phyloP scores from a whole-genome alignment of 345 rosid species.

The Orychophragmus violaceus region DNA sequence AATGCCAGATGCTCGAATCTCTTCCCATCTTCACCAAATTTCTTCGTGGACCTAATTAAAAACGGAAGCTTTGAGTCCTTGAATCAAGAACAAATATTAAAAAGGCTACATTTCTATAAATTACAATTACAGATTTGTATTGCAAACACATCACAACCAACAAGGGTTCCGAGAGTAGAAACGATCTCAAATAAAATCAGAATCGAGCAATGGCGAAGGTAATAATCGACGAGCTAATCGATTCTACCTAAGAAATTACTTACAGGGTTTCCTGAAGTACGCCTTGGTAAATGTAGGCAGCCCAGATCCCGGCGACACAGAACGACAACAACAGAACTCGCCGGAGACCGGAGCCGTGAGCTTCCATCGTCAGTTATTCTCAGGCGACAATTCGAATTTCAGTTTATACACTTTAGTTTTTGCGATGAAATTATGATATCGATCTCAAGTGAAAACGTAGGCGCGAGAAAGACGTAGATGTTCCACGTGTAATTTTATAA shows the following conservation, averaged over 20 bases:
- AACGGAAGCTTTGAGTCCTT: background rate
- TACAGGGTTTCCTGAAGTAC: slow-evolving; percentile 91
- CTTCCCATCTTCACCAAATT: slow-evolving; percentile 78
- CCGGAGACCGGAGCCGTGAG: slow-evolving; percentile 63
- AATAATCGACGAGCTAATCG: background rate
- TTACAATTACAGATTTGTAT: background rate
- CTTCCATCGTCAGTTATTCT: slow-evolving; percentile 39
- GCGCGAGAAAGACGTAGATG: slow-evolving; percentile 43
- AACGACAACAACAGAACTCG: slow-evolving; percentile 63
- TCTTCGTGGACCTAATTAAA: slow-evolving; percentile 70
- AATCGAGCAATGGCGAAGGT: background rate
- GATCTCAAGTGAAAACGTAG: slow-evolving; percentile 6
- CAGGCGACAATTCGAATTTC: slow-evolving; percentile 3
- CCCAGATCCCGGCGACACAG: slow-evolving; percentile 95
- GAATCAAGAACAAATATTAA: background rate
- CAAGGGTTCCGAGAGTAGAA: background rate
- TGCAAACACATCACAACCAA: background rate
- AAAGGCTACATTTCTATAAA: background rate
- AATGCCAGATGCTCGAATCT: slow-evolving; percentile 92
- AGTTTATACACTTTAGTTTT: background rate
- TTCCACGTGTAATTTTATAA: slow-evolving; percentile 32
- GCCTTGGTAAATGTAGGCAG: slow-evolving; percentile 95
- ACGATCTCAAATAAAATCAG: background rate
- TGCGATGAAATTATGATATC: slow-evolving; percentile 15
- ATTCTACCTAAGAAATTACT: slow-evolving; percentile 19